A percentile compares a stretch with the other conserved stretches of the same genome.
Conservation (phyloP, 192 early-diverging fungal species). For the Geosiphon pyriformis region DNA sequence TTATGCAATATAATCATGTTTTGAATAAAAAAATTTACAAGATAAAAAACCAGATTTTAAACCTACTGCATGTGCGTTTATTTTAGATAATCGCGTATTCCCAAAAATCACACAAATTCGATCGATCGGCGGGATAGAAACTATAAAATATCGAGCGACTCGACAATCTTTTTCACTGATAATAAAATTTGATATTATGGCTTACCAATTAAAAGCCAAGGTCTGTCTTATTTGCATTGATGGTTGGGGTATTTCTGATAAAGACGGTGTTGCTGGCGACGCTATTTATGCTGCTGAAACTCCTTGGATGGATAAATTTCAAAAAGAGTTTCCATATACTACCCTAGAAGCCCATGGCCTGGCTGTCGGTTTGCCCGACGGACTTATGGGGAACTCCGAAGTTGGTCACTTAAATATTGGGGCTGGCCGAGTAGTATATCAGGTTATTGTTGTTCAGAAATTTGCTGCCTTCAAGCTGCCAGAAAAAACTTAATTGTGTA, state of each 20-base stretch:
- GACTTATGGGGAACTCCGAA: slow-evolving; percentile 99
- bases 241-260: slow-evolving; percentile 90
- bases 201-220: slow-evolving; percentile 3
- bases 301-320: slow-evolving; percentile 85
- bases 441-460: slow-evolving; percentile 47
- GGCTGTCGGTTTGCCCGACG: slow-evolving; percentile 95
- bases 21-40: too few relatives aligned
- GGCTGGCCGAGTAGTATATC: slow-evolving; percentile 97
- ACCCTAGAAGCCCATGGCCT: slow-evolving; percentile 89
- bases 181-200: too few relatives aligned
- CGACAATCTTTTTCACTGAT: too few relatives aligned
- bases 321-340: slow-evolving; percentile 67
- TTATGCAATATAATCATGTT: too few relatives aligned
- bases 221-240: slow-evolving; percentile 61
- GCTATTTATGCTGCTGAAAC: slow-evolving; percentile 90
- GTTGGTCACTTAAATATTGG: slow-evolving; percentile 99
- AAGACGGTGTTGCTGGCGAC: slow-evolving; percentile 70
- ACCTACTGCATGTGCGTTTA: too few relatives aligned
- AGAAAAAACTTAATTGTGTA: neutral
- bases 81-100: too few relatives aligned
- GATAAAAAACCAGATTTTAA: too few relatives aligned
- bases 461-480: slow-evolving; percentile 5
- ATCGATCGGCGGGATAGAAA: too few relatives aligned
- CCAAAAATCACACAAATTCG: too few relatives aligned
- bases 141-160: too few relatives aligned